A percentile compares a stretch with the other conserved stretches of the same genome.
Conservation (phyloP, 2,329 filamentous ascomycete species). For the Ilyonectria robusta region DNA sequence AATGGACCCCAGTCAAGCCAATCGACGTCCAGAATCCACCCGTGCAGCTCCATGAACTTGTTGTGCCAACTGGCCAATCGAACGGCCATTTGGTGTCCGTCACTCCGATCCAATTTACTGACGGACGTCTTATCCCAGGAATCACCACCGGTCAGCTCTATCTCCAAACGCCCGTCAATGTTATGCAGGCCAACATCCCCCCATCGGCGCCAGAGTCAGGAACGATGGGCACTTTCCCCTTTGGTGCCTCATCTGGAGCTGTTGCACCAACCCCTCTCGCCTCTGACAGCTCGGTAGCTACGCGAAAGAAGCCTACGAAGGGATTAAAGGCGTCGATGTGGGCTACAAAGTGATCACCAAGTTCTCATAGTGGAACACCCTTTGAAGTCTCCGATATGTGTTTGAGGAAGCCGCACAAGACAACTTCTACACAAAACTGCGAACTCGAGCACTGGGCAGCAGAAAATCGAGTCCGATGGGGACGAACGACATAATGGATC, state of each 20-base stretch:
- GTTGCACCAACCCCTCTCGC: neutral
- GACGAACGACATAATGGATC: no score
- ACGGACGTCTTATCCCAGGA: conserved; percentile 37
- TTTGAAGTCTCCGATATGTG: no score
- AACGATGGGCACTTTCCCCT: neutral
- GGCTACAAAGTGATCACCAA: conserved; percentile 25
- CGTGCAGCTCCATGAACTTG: neutral
- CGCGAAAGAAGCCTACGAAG: conserved; percentile 26
- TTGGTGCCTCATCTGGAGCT: neutral
- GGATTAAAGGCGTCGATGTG: conserved; percentile 42
- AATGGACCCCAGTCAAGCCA: conserved; percentile 11
- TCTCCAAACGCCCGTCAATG: conserved; percentile 21
- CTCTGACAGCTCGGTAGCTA: neutral
- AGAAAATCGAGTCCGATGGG: no score
- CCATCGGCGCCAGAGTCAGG: neutral
- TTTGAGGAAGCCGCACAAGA: neutral
- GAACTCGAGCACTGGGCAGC: neutral
- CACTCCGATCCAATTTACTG: conserved; percentile 37
- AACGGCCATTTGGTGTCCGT: conserved; percentile 36
- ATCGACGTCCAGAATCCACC: neutral
- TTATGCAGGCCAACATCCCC: neutral
- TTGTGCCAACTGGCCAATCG: conserved; percentile 16
- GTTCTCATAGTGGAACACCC: neutral
- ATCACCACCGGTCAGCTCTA: conserved; percentile 33
- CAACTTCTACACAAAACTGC: neutral